Conservation (phyloP, 768 basidiomycete genomes). For the Daedaleopsis sinensis region DNA sequence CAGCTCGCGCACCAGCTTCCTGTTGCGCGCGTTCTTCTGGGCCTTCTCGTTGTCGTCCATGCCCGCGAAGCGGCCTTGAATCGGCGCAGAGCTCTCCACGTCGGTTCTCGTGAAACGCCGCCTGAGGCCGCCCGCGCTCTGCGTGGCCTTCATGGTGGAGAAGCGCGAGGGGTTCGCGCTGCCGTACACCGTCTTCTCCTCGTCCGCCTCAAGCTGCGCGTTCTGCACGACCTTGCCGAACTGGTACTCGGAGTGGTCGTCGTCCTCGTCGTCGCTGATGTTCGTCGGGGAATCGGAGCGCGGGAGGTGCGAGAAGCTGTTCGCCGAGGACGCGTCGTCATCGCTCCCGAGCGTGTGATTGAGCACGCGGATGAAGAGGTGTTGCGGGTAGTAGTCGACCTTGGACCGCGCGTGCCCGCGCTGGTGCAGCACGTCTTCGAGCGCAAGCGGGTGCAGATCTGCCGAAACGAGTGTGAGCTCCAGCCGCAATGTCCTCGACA, state of each 20-base stretch:
- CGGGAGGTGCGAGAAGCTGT: slow-evolving; percentile 32
- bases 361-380: slow-evolving; percentile 72
- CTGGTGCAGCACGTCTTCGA: slow-evolving; percentile 70
- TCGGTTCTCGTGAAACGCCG: slow-evolving; percentile 15
- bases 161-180: slow-evolving; percentile 25
- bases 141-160: slow-evolving; percentile 25
- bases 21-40: slow-evolving; percentile 26
- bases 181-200: slow-evolving; percentile 35
- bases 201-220: slow-evolving; percentile 29
- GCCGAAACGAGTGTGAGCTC: neutral
- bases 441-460: slow-evolving; percentile 72
- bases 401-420: slow-evolving; percentile 61
- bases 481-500: neutral
- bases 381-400: slow-evolving; percentile 68
- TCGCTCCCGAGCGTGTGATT: slow-evolving; percentile 54
- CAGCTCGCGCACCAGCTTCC: slow-evolving; percentile 38
- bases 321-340: slow-evolving; percentile 20
- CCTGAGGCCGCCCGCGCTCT: slow-evolving; percentile 20
- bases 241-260: slow-evolving; percentile 31
- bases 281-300: slow-evolving; percentile 38
- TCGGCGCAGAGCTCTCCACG: slow-evolving; percentile 16
- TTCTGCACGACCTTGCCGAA: slow-evolving; percentile 33
- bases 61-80: slow-evolving; percentile 5
- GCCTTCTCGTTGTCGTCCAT: slow-evolving; percentile 12
- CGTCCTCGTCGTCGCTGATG: slow-evolving; percentile 23